phyloP scores from a whole-genome alignment of 768 basidiomycete species.

The Polyporus arcularius region DNA sequence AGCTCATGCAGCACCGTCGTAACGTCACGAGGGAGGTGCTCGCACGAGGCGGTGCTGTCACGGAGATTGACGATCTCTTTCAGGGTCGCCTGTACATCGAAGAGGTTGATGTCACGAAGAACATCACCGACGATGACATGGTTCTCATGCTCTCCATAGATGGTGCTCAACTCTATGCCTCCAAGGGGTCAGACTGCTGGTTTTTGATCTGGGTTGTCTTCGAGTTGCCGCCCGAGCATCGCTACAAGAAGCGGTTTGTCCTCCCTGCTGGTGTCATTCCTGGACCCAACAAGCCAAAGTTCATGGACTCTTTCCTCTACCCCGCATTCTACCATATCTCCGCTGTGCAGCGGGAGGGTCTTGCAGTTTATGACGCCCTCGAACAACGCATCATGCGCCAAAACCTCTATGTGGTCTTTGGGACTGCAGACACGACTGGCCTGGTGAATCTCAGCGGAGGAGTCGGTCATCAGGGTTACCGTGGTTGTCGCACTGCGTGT shows the following conservation, averaged over 20 bases:
- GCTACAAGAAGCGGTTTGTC: slow-evolving; percentile 33
- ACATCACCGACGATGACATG: slow-evolving; percentile 27
- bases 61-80: slow-evolving; percentile 33
- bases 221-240: slow-evolving; percentile 22
- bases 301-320: slow-evolving; percentile 34
- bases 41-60: background rate
- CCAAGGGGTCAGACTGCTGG: slow-evolving; percentile 36
- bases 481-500: slow-evolving; percentile 40
- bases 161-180: slow-evolving; percentile 30
- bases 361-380: slow-evolving; percentile 30
- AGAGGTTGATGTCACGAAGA: slow-evolving; percentile 1
- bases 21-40: background rate
- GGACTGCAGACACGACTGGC: slow-evolving; percentile 9
- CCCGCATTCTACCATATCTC: slow-evolving; percentile 31
- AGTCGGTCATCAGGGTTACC: slow-evolving; percentile 35
- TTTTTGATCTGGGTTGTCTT: slow-evolving; percentile 33
- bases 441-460: slow-evolving; percentile 32
- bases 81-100: slow-evolving; percentile 31
- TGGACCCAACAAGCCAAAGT: slow-evolving; percentile 34
- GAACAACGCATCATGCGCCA: background rate
- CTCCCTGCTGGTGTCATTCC: slow-evolving; percentile 29
- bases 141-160: slow-evolving; percentile 28
- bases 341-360: slow-evolving; percentile 17
- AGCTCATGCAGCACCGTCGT: background rate
- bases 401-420: slow-evolving; percentile 24